A percentile compares a stretch with the other conserved stretches of the same genome.
Conservation (phyloP, 2,329 filamentous ascomycete genomes). For the Trichoderma sp. region DNA sequence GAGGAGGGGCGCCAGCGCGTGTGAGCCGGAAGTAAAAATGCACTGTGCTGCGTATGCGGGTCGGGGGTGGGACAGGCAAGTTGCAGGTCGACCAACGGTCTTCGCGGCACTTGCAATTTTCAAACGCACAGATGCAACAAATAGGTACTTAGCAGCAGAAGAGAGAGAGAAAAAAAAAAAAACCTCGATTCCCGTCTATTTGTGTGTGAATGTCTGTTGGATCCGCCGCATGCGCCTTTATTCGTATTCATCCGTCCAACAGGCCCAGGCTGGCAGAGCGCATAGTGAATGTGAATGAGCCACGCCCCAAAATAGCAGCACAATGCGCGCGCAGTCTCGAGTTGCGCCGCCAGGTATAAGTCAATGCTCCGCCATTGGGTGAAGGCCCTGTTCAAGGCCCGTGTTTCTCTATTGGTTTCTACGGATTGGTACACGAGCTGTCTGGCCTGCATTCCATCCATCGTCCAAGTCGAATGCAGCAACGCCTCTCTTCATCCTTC, state of each 20-base stretch:
- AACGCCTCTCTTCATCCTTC: not conserved
- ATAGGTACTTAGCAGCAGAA: not conserved
- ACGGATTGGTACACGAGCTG: not conserved
- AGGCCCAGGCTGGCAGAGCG: not conserved
- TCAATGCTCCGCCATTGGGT: conserved; percentile 1
- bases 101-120: not conserved
- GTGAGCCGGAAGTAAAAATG: conserved; percentile 2
- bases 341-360: not conserved
- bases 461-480: not conserved
- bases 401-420: not conserved
- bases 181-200: not conserved
- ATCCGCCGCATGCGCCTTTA: not conserved
- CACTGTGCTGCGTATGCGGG: conserved; percentile 13
- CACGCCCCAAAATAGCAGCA: not conserved
- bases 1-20: conserved; percentile 15
- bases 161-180: not conserved
- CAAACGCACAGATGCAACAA: not conserved
- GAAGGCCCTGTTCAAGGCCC: not conserved
- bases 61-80: not conserved
- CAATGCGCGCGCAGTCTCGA: conserved; percentile 6
- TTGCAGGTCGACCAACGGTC: not conserved
- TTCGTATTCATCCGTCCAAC: not conserved
- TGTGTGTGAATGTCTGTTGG: conserved; percentile 1
- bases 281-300: conserved; percentile 14
- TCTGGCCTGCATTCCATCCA: not conserved